A percentile compares a stretch with the other conserved stretches of the same genome.
Evolutionary conservation across 2,329 filamentous ascomycete genomes (phyloP).

Genomic region (Aspergillus uvarum): DNA sequence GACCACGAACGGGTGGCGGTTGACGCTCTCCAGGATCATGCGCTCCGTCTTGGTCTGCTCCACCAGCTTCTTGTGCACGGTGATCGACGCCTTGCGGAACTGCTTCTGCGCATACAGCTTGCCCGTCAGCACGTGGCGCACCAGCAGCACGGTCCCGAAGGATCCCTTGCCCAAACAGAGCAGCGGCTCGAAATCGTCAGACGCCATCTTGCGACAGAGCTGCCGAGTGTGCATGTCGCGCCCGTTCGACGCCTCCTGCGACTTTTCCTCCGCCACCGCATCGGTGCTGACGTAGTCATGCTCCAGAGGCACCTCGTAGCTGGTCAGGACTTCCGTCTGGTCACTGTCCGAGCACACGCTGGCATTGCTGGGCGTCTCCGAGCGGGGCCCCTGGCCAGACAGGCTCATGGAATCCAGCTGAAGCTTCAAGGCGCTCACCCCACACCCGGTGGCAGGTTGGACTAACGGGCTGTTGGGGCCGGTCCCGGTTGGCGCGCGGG

Average conservation of each 20-base stretch:
- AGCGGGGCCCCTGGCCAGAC: conserved; percentile 56
- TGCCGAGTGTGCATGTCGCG: conserved; percentile 53
- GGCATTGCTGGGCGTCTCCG: conserved; percentile 54
- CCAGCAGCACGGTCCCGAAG: conserved; percentile 90
- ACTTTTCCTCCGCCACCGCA: conserved; percentile 33
- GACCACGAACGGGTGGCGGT: conserved; percentile 94
- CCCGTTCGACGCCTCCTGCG: conserved; percentile 51
- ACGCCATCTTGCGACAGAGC: conserved; percentile 77
- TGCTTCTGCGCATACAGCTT: conserved; percentile 96
- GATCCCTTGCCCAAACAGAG: conserved; percentile 94
- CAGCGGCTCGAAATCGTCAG: conserved; percentile 84
- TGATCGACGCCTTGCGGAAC: conserved; percentile 93
- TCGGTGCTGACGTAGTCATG: conserved; percentile 77
- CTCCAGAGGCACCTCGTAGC: conserved; percentile 82
- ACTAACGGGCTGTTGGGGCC: conserved; percentile 48
- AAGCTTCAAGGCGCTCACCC: conserved; percentile 78
- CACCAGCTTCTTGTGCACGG: conserved; percentile 91
- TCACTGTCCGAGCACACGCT: conserved; percentile 63
- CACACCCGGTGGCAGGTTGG: conserved; percentile 57
- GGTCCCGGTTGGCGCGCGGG: conserved; percentile 27
- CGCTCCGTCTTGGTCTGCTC: conserved; percentile 98
- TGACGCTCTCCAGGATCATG: conserved; percentile 90
- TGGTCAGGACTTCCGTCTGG: conserved; percentile 69
- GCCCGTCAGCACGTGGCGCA: conserved; percentile 84
- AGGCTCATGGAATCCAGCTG: conserved; percentile 78